These are phyloP conservation scores for Austroboletus festivus DNA, from an alignment of 768 basidiomycete genomes.

Conservation along the genomic window DNA sequence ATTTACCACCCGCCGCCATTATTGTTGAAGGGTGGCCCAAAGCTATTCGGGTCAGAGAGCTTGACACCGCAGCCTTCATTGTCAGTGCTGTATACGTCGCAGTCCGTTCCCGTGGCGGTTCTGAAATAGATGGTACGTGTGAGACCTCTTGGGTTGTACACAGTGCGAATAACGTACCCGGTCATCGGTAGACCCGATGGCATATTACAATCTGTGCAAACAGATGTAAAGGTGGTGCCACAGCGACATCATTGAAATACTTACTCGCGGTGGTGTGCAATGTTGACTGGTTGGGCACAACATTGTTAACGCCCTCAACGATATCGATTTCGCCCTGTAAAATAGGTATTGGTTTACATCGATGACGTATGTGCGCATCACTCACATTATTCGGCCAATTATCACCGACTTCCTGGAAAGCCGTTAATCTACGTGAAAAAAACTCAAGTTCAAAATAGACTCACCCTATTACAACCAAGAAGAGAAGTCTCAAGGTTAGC, in stretches of 20 bases:
- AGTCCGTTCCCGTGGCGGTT: constrained; percentile 16
- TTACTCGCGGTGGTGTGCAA: constrained; percentile 21
- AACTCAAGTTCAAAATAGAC: background rate
- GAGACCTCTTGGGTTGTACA: background rate
- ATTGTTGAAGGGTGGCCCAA: constrained; percentile 31
- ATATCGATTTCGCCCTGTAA: constrained; percentile 26
- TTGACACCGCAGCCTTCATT: constrained; percentile 32
- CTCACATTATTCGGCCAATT: constrained; percentile 26
- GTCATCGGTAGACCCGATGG: constrained; percentile 23
- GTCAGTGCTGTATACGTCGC: constrained; percentile 20
- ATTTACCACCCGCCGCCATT: constrained; percentile 32
- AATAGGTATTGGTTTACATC: too few relatives aligned
- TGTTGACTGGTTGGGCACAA: constrained; percentile 20
- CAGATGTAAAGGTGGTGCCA: background rate
- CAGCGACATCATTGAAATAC: background rate
- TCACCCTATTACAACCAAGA: constrained; percentile 18
- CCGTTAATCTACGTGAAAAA: background rate
- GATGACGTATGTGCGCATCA: too few relatives aligned
- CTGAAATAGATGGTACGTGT: constrained; percentile 3
- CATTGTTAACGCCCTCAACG: constrained; percentile 29
- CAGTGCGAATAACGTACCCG: constrained; percentile 21
- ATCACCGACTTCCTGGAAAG: constrained; percentile 24
- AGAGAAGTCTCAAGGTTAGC: background rate
- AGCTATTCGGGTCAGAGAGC: constrained; percentile 22
- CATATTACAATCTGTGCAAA: constrained; percentile 25